Evolutionary conservation across 352 stramenopile species (phyloP).

Genomic region (Globisporangium recalcitrans): DNA sequence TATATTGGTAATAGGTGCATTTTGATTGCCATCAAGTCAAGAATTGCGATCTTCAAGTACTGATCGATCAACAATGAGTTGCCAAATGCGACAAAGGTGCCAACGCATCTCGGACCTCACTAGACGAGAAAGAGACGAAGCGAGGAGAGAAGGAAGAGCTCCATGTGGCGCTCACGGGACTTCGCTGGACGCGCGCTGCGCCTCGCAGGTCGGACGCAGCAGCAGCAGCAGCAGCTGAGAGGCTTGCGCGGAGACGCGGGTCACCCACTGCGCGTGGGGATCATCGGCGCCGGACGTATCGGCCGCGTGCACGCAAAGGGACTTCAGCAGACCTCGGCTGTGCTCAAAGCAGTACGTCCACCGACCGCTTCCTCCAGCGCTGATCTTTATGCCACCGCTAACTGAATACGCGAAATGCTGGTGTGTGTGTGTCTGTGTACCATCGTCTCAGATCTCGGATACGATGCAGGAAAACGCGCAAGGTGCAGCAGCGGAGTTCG

Average conservation of each 20-base stretch:
- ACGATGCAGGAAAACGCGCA: constrained; percentile 23
- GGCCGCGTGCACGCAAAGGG: constrained; percentile 51
- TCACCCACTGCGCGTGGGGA: constrained; percentile 42
- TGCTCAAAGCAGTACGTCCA: constrained; percentile 15
- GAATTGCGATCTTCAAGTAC: constrained; percentile 3
- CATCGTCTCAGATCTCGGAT: constrained; percentile 28
- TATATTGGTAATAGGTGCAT: not conserved
- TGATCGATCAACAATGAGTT: no score
- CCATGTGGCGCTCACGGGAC: not conserved
- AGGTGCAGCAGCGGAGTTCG: constrained; percentile 31
- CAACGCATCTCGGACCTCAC: not conserved
- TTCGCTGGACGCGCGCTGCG: not conserved
- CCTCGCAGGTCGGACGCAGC: not conserved
- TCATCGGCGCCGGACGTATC: constrained; percentile 69
- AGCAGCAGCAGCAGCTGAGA: not conserved
- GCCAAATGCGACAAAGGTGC: no score
- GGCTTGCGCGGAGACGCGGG: not conserved
- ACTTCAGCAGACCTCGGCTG: constrained; percentile 19
- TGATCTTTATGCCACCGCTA: not conserved
- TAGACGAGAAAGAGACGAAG: not conserved
- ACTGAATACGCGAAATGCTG: not conserved
- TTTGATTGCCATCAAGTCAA: not conserved
- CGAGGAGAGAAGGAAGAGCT: not conserved
- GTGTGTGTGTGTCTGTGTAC: not conserved
- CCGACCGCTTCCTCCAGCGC: not conserved